A percentile compares a stretch with the other conserved stretches of the same genome.
Evolutionary conservation across 169 alveolate genomes (phyloP).

Genomic region (Eimeria mitis): DNA sequence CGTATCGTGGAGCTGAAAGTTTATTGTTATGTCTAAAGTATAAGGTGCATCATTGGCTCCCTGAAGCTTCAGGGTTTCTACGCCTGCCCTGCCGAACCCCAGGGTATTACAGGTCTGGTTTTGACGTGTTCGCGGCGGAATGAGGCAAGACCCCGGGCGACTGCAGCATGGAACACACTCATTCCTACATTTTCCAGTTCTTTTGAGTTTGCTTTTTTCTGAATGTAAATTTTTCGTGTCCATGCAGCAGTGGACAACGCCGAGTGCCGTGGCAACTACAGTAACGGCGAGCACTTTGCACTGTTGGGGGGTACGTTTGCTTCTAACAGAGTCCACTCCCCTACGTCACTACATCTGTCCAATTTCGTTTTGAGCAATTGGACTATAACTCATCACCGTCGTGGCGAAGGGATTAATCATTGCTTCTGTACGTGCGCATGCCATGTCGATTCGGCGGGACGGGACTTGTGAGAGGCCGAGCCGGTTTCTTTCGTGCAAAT

Average conservation of each 20-base stretch:
- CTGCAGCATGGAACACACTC: neutral
- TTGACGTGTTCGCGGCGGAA: neutral
- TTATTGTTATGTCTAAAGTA: too few species aligned
- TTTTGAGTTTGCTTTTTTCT: neutral
- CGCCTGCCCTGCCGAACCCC: too few species aligned
- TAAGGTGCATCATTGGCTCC: too few species aligned
- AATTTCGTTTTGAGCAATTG: constrained; percentile 1
- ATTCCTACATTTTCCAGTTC: neutral
- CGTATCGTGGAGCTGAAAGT: too few species aligned
- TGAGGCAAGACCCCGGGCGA: neutral
- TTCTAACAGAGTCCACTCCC: constrained; percentile 7
- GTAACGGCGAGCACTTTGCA: neutral
- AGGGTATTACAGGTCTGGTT: neutral
- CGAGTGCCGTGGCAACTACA: neutral
- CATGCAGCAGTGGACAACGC: neutral
- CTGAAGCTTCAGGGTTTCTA: too few species aligned
- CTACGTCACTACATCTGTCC: neutral
- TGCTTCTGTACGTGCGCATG: neutral
- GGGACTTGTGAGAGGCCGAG: neutral
- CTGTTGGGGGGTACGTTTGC: constrained; percentile 17
- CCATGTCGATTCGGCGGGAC: constrained; percentile 32
- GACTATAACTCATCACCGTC: neutral
- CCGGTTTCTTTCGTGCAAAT: neutral
- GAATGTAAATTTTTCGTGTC: neutral
- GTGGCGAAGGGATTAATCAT: neutral